These are phyloP conservation scores for Hyaloscypha variabilis DNA, from an alignment of 495 filamentous ascomycete genomes.

Conservation along the genomic window DNA sequence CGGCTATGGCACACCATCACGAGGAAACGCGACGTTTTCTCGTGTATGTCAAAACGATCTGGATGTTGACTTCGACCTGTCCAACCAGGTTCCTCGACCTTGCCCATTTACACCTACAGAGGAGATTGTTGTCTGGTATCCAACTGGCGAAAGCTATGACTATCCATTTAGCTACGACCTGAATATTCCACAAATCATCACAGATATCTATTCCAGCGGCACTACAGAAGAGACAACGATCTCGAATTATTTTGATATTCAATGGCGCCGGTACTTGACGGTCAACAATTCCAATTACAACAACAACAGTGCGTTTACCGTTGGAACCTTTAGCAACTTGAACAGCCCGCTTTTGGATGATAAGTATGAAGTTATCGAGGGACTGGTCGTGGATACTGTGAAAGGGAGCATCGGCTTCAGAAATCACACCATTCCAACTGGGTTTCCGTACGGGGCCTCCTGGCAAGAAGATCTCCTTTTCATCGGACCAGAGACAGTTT, in stretches of 20 bases:
- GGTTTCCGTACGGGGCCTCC: neutral
- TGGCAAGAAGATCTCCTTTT: neutral
- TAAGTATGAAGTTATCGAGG: too few species aligned
- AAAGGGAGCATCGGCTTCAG: neutral
- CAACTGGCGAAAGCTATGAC: neutral
- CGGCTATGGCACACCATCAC: slow-evolving; percentile 7
- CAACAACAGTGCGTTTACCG: too few species aligned
- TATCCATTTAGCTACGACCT: slow-evolving; percentile 25
- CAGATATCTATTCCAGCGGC: slow-evolving; percentile 38
- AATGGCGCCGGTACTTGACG: slow-evolving; percentile 38
- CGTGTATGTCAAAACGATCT: too few species aligned
- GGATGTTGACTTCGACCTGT: too few species aligned
- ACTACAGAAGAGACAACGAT: slow-evolving; percentile 31
- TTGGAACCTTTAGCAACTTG: too few species aligned
- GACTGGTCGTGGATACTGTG: neutral
- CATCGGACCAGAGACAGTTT: neutral
- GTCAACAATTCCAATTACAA: too few species aligned
- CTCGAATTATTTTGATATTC: slow-evolving; percentile 43
- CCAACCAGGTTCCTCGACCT: neutral
- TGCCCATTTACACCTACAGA: slow-evolving; percentile 9
- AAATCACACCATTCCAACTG: neutral
- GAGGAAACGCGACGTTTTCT: slow-evolving; percentile 3
- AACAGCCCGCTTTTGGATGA: too few species aligned
- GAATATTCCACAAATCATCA: slow-evolving; percentile 31
- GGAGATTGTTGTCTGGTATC: neutral